Evolutionary conservation across 2,329 filamentous ascomycete species (phyloP), one percentile per base, ranked within the genome.

Genomic region (Madurella fahalii): DNA sequence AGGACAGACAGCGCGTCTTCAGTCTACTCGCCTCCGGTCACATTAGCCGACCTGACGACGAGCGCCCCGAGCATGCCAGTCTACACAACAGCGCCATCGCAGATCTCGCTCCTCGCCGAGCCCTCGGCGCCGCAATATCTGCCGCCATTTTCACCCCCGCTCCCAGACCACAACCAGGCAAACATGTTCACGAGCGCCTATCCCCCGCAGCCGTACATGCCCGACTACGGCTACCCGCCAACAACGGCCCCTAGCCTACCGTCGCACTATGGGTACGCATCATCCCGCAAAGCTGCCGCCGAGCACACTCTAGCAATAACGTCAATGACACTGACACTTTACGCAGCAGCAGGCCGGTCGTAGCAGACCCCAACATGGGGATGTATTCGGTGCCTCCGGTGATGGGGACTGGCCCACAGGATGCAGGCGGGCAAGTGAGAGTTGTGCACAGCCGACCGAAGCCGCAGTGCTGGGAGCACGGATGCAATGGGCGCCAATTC

Each of bases 391-490:
- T 67, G 48, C 61, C 65, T 1, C 58, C 67, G 11, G 57, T 63
- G 32, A 64, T 65, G 60, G 54, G 54, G 37, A 50, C 50, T 2
- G 59, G 56, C 15, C 40, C 59, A 58, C 63, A 61, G 45, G 54
- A 67, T 52, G 41, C 62, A 50, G 64, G 63, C 62, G 60, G 69
- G 42, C 75, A 83, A 61, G 84, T 89, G 40, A 80, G 88, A 56
- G 83, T 91, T 15, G 79, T 91, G 16, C 86, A 88, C 69, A 85
- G 84, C 63, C 82, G 89, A 61, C 90, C 90, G n/a, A 95, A 95
- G 73, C 91, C 92, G 44, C 90, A 95, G 69, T 96, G 93, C 72
- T 97, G 90, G 89, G 93, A 96, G 58, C 93, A 97, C 67, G 93
- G 92, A 11, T 97, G 93, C 77, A 96, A 96, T 65, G 93, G 93